Conservation (phyloP, 2,329 filamentous ascomycete genomes). For the Madurella fahalii region DNA sequence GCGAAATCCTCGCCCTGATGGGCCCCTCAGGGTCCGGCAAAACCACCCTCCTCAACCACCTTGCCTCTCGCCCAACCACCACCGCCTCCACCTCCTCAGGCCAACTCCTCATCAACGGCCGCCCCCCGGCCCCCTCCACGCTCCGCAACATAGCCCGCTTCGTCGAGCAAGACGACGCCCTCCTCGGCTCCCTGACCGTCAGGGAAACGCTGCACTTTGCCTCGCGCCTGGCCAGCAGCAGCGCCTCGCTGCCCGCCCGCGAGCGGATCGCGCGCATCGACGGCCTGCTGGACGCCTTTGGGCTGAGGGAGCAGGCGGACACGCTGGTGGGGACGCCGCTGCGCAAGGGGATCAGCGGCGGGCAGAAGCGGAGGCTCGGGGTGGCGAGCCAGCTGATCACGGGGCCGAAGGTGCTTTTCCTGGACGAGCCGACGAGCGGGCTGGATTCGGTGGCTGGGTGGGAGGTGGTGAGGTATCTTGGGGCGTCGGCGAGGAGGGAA, state of each 20-base stretch:
- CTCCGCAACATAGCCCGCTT: constrained; percentile 69
- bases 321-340: constrained; percentile 78
- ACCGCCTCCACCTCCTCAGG: constrained; percentile 45
- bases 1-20: constrained; percentile 76
- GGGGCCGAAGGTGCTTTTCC: constrained; percentile 72
- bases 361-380: constrained; percentile 76
- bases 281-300: constrained; percentile 66
- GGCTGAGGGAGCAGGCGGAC: constrained; percentile 63
- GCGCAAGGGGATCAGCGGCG: constrained; percentile 77
- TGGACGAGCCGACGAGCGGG: constrained; percentile 81
- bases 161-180: constrained; percentile 83
- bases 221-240: constrained; percentile 56
- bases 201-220: constrained; percentile 76
- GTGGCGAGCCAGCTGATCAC: constrained; percentile 80
- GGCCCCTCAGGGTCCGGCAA: constrained; percentile 73
- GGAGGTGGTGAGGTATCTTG: constrained; percentile 73
- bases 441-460: constrained; percentile 73
- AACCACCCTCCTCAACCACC: constrained; percentile 76
- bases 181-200: constrained; percentile 77
- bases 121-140: constrained; percentile 43
- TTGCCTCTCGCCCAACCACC: constrained; percentile 53
- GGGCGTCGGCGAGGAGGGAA: constrained; percentile 60
- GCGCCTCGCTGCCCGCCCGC: constrained; percentile 36
- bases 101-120: constrained; percentile 61
- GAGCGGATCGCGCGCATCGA: constrained; percentile 62